Percentiles rank a stretch among this genome's conserved stretches.
Conservation (phyloP, 2,329 filamentous ascomycete genomes). For the Cladosporium sp. region DNA sequence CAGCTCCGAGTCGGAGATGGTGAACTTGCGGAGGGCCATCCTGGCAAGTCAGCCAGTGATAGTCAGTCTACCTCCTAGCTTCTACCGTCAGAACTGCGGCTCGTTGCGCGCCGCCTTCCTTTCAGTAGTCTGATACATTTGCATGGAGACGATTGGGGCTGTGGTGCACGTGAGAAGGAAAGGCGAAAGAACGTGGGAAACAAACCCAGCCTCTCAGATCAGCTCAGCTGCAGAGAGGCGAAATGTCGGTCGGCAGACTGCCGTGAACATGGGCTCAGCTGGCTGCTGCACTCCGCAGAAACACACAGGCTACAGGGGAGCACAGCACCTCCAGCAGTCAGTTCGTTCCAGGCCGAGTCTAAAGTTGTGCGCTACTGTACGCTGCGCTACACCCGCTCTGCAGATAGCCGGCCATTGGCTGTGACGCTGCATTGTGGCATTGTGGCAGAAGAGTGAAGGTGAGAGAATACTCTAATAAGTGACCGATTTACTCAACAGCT, state of each 20-base stretch:
- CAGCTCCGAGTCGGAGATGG: constrained; percentile 37
- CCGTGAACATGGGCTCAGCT: constrained; percentile 1
- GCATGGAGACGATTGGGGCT: background rate
- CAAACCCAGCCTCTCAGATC: background rate
- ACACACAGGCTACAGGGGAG: background rate
- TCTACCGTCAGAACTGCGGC: constrained; percentile 6
- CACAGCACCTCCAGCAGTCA: constrained; percentile 15
- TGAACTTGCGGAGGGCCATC: constrained; percentile 32
- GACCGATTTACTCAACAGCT: background rate
- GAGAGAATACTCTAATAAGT: background rate
- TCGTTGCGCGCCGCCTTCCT: constrained; percentile 5
- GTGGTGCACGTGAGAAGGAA: background rate
- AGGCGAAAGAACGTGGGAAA: background rate
- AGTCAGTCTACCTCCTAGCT: background rate
- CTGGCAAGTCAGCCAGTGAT: background rate
- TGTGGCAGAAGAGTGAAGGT: background rate
- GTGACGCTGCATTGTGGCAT: background rate
- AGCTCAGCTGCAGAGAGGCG: constrained; percentile 3
- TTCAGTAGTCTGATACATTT: constrained; percentile 15
- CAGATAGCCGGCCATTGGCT: constrained; percentile 19
- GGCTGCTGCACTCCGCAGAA: constrained; percentile 15
- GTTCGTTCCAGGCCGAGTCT: constrained; percentile 17
- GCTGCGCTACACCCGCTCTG: constrained; percentile 5
- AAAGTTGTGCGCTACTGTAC: constrained; percentile 14
- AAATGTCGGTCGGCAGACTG: constrained; percentile 20